phyloP scores from a whole-genome alignment of 306 rosid genomes.

The Prosopis cineraria region DNA sequence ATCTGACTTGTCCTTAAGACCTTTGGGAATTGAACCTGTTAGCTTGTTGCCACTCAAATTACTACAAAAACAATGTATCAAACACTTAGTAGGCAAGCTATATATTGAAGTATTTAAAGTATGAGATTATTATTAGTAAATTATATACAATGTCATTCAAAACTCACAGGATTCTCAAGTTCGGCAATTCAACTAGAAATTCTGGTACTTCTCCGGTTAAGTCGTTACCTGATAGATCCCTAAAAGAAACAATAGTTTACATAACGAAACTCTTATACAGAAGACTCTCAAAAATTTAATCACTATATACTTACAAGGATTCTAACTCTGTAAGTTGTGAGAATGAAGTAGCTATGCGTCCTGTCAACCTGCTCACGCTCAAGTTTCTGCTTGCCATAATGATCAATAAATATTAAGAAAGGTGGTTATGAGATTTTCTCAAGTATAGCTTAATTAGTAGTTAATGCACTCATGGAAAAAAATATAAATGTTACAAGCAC shows the following conservation, averaged over 20 bases:
- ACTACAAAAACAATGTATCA: slow-evolving; percentile 11
- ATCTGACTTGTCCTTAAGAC: slow-evolving; percentile 26
- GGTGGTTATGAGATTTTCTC: not conserved
- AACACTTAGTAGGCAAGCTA: too few relatives aligned
- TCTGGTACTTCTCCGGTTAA: too few relatives aligned
- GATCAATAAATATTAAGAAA: not conserved
- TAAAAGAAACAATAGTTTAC: not conserved
- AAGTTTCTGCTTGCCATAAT: not conserved
- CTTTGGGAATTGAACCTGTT: slow-evolving; percentile 34
- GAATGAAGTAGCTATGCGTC: too few relatives aligned
- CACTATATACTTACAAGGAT: too few relatives aligned
- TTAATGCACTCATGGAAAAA: not conserved
- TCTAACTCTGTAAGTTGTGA: too few relatives aligned
- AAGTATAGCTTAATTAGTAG: not conserved
- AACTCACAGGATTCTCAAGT: not conserved
- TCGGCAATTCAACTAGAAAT: too few relatives aligned
- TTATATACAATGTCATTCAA: not conserved
- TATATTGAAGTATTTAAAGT: too few relatives aligned
- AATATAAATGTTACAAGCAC: too few relatives aligned
- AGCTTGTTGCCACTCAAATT: slow-evolving; percentile 30
- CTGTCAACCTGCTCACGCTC: too few relatives aligned
- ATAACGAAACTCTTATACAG: too few relatives aligned
- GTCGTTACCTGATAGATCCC: too few relatives aligned
- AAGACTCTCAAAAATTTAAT: not conserved
- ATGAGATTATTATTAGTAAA: not conserved